These are phyloP conservation scores for Globisporangium carolinianum DNA, from an alignment of 352 stramenopile species.

Conservation along the genomic window DNA sequence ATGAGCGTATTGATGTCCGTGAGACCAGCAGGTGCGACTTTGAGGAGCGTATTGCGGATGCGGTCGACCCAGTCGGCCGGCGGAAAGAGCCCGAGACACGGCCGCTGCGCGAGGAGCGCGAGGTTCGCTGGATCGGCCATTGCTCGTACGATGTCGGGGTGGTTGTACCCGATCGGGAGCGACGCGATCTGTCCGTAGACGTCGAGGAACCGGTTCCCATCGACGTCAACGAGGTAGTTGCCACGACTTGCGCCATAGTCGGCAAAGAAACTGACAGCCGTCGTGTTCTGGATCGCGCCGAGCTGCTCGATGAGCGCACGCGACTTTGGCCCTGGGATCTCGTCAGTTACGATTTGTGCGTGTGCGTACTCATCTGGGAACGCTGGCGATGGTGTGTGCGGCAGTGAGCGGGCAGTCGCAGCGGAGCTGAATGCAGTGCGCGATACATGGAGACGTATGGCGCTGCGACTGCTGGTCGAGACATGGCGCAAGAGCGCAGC, in stretches of 20 bases:
- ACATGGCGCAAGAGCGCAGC: not conserved
- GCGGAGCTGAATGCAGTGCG: not conserved
- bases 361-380: conserved; percentile 58
- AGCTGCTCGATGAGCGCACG: conserved; percentile 44
- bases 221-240: conserved; percentile 84
- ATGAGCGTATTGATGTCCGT: too few relatives aligned
- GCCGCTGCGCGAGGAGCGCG: conserved; percentile 60
- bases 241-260: conserved; percentile 67
- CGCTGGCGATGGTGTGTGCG: conserved; percentile 38
- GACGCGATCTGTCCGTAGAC: conserved; percentile 84
- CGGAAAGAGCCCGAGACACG: conserved; percentile 66
- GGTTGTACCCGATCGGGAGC: conserved; percentile 82
- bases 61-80: too few relatives aligned
- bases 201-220: conserved; percentile 79
- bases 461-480: not conserved
- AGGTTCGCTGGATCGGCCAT: conserved; percentile 61
- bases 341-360: conserved; percentile 40
- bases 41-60: too few relatives aligned
- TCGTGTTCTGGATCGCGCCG: conserved; percentile 53
- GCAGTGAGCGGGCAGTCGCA: conserved; percentile 8
- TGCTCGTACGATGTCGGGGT: conserved; percentile 58
- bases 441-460: not conserved
- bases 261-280: conserved; percentile 68
- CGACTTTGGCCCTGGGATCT: conserved; percentile 64
- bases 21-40: too few relatives aligned